These are phyloP conservation scores for Ascochyta clinopodiicola DNA, from an alignment of 2,329 filamentous ascomycete genomes.

Conservation along the genomic window DNA sequence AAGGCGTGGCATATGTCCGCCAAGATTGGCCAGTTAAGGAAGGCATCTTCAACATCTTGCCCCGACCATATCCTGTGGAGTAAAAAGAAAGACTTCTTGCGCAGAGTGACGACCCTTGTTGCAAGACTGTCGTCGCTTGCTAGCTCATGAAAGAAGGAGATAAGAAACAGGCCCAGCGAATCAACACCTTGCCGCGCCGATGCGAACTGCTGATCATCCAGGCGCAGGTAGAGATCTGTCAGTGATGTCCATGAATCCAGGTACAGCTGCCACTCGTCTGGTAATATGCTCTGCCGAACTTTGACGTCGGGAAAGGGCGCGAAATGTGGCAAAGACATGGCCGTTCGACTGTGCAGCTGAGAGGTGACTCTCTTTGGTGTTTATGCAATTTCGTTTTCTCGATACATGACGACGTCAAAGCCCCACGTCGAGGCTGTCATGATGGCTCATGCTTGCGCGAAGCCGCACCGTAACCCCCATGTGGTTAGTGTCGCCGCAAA, in stretches of 20 bases:
- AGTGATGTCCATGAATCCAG: slow-evolving; percentile 78
- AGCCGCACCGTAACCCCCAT: neutral
- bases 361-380: neutral
- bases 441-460: slow-evolving; percentile 30
- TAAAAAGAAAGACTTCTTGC: slow-evolving; percentile 70
- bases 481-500: slow-evolving; percentile 1
- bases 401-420: slow-evolving; percentile 18
- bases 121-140: slow-evolving; percentile 35
- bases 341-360: slow-evolving; percentile 2
- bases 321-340: slow-evolving; percentile 69
- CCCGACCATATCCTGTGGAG: slow-evolving; percentile 62
- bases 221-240: slow-evolving; percentile 67
- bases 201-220: slow-evolving; percentile 64
- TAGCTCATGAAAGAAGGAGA: slow-evolving; percentile 68
- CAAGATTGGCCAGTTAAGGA: slow-evolving; percentile 72
- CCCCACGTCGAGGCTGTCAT: slow-evolving; percentile 28
- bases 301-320: slow-evolving; percentile 76
- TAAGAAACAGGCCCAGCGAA: slow-evolving; percentile 68
- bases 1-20: slow-evolving; percentile 72
- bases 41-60: slow-evolving; percentile 51
- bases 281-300: slow-evolving; percentile 70
- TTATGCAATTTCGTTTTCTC: slow-evolving; percentile 11
- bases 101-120: slow-evolving; percentile 58
- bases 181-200: slow-evolving; percentile 61
- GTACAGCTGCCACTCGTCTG: slow-evolving; percentile 78